A percentile compares a stretch with the other conserved stretches of the same genome.
phyloP scores from a whole-genome alignment of 1,284 basidiomycete genomes.

The Porphyrellus sp. region DNA sequence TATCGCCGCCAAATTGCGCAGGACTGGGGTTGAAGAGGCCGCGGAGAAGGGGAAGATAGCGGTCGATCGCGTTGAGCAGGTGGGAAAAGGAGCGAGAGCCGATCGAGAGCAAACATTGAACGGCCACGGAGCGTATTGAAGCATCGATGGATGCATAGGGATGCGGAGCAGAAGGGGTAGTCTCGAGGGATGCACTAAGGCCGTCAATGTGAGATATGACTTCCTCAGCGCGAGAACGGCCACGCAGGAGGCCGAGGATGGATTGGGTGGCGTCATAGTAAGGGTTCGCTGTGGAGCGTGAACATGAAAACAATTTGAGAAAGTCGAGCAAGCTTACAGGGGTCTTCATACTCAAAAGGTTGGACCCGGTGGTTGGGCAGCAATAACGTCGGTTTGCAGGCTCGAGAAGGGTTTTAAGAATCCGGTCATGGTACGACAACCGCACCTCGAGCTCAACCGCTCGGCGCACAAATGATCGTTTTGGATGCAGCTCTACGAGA shows the following conservation, averaged over 20 bases:
- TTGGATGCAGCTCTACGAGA: conserved; percentile 75
- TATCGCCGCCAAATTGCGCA: conserved; percentile 30
- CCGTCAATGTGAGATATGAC: conserved; percentile 75
- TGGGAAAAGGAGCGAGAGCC: conserved; percentile 97
- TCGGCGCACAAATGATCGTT: conserved; percentile 83
- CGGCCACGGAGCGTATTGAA: conserved; percentile 74
- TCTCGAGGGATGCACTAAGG: conserved; percentile 62
- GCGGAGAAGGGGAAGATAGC: conserved; percentile 88
- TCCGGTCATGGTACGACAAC: conserved; percentile 90
- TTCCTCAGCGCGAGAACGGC: conserved; percentile 73
- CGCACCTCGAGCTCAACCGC: conserved; percentile 90
- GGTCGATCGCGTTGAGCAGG: conserved; percentile 95
- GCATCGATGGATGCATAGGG: conserved; percentile 57
- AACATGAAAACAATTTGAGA: conserved; percentile 1
- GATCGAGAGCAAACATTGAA: conserved; percentile 87
- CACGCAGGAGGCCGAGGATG: conserved; percentile 80
- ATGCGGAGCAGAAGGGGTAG: conserved; percentile 43
- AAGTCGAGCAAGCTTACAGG: conserved; percentile 43
- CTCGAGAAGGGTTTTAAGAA: conserved; percentile 86
- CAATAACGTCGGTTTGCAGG: conserved; percentile 71
- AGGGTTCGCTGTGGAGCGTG: conserved; percentile 52
- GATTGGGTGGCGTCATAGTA: conserved; percentile 78
- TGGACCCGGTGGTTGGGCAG: conserved; percentile 77
- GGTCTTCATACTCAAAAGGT: conserved; percentile 82
- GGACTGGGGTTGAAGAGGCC: conserved; percentile 48